Evolutionary conservation across 2,329 filamentous ascomycete species (phyloP).

Genomic region (Akanthomyces uredinophilus): DNA sequence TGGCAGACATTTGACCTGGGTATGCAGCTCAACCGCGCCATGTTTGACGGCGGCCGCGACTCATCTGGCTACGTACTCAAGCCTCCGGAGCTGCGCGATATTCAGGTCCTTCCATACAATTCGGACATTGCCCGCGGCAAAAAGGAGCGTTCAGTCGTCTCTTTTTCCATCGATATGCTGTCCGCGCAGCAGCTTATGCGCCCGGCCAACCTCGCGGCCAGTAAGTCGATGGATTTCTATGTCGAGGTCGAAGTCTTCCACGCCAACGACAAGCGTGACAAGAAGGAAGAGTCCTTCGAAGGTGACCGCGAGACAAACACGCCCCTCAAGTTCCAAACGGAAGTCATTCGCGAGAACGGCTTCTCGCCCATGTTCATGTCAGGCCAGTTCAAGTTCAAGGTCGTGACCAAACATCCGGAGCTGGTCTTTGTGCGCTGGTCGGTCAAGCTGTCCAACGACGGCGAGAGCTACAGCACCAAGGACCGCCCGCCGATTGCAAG

Average conservation of each 20-base stretch:
- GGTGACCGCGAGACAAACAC: slow-evolving; percentile 41
- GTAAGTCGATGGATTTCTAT: slow-evolving; percentile 80
- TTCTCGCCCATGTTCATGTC: slow-evolving; percentile 83
- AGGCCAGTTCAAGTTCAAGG: slow-evolving; percentile 69
- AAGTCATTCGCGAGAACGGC: slow-evolving; percentile 78
- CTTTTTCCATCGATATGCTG: slow-evolving; percentile 81
- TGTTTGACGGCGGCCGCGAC: slow-evolving; percentile 89
- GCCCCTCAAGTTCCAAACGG: slow-evolving; percentile 73
- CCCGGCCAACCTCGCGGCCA: slow-evolving; percentile 64
- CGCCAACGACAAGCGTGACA: slow-evolving; percentile 88
- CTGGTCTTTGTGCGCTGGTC: slow-evolving; percentile 91
- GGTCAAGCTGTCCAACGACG: slow-evolving; percentile 80
- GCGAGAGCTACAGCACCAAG: slow-evolving; percentile 55
- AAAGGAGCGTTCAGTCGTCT: slow-evolving; percentile 74
- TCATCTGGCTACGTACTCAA: slow-evolving; percentile 91
- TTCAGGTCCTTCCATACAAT: slow-evolving; percentile 52
- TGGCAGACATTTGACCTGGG: slow-evolving; percentile 97
- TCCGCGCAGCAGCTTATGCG: slow-evolving; percentile 94
- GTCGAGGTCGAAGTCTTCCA: slow-evolving; percentile 93
- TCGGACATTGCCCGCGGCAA: slow-evolving; percentile 52
- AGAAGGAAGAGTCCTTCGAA: slow-evolving; percentile 66
- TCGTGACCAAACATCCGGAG: slow-evolving; percentile 92
- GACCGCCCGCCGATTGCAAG: slow-evolving; percentile 68
- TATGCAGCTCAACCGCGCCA: slow-evolving; percentile 94
- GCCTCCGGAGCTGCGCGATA: slow-evolving; percentile 75